Percentiles rank a stretch among this genome's conserved stretches.
phyloP scores from a whole-genome alignment of 768 basidiomycete genomes.

The Amanita rubescens region DNA sequence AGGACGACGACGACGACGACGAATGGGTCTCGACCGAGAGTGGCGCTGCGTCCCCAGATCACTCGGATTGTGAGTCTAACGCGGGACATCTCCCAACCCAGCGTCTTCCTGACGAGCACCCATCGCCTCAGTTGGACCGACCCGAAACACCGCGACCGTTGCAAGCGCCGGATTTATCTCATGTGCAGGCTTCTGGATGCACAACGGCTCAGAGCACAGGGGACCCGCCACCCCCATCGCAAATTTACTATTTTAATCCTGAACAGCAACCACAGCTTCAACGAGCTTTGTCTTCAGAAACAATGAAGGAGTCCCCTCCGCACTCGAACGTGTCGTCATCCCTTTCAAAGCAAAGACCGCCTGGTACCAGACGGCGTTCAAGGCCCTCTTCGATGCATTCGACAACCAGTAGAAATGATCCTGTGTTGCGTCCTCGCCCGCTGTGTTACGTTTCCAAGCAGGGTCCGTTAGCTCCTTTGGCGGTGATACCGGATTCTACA shows the following conservation, averaged over 20 bases:
- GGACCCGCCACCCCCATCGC: not conserved
- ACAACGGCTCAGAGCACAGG: not conserved
- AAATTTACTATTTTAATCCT: slow-evolving; percentile 1
- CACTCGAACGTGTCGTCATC: slow-evolving; percentile 4
- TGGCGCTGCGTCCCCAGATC: slow-evolving; percentile 60
- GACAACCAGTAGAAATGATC: slow-evolving; percentile 26
- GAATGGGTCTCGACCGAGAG: slow-evolving; percentile 79
- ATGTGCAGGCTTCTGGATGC: not conserved
- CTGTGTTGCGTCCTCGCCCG: slow-evolving; percentile 59
- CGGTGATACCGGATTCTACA: slow-evolving; percentile 46
- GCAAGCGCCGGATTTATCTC: not conserved
- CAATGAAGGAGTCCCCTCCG: not conserved
- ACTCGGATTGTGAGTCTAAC: slow-evolving; percentile 32
- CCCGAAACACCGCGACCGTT: not conserved
- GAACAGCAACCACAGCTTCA: not conserved
- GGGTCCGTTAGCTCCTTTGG: slow-evolving; percentile 51
- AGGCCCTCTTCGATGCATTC: slow-evolving; percentile 64
- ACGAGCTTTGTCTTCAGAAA: slow-evolving; percentile 2
- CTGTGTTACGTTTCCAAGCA: slow-evolving; percentile 44
- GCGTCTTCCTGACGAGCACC: not conserved
- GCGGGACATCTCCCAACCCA: not conserved
- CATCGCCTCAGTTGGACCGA: not conserved
- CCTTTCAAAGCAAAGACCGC: slow-evolving; percentile 20
- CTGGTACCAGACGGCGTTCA: slow-evolving; percentile 35
- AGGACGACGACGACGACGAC: slow-evolving; percentile 55